Evolutionary conservation across 129 eudicot species (phyloP), one percentile per base, ranked within the genome.

Genomic region (Chrysanthemum makinoi): DNA sequence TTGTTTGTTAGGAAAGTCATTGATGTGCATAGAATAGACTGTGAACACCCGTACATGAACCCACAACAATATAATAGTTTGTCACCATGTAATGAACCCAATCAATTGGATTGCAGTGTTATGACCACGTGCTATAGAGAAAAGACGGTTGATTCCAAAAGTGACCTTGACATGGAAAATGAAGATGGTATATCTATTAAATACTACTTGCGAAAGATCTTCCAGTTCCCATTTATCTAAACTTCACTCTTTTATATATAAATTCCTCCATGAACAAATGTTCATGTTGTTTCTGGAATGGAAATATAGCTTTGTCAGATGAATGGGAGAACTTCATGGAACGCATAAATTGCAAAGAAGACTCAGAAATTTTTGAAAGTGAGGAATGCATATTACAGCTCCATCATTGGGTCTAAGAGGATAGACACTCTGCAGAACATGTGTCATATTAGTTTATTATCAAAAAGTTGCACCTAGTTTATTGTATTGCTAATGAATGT

Each of bases 391-490:
- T 88, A 60, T 81, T 95, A 77, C 99, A 88, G 82, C 86, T 90
- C 75, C 99, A 97, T 77, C 97, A 90, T 74, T 95, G 99, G 99
- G 99, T 88, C 66, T 95, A 80, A 87, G 99, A 76, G 99, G 99
- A 66, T 96, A 90, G 75, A 90, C 99, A 63, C 97, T 95, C 19
- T 78, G 96, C 85, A 90, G 99, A 90, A 90, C 99, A 80, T 86
- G 99, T 88, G 71, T 33, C 26, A 60, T 66, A 70, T 30, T 43
- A 54, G 28, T 57, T 10, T 61, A 71, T 61, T 56, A 19, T 39
- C 49, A 50, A 39, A 24, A 39, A 3, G 35, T 22, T 7, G 71
- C 65, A 16, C 56, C 24, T 68, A 19, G 10, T 47, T 64, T 49
- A 59, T 50, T 70, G 64, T 52, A 35, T 66, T 71, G 22, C 68